These are phyloP conservation scores for Colletotrichum neosansevieriae DNA, from an alignment of 2,329 filamentous ascomycete genomes.

Conservation along the genomic window DNA sequence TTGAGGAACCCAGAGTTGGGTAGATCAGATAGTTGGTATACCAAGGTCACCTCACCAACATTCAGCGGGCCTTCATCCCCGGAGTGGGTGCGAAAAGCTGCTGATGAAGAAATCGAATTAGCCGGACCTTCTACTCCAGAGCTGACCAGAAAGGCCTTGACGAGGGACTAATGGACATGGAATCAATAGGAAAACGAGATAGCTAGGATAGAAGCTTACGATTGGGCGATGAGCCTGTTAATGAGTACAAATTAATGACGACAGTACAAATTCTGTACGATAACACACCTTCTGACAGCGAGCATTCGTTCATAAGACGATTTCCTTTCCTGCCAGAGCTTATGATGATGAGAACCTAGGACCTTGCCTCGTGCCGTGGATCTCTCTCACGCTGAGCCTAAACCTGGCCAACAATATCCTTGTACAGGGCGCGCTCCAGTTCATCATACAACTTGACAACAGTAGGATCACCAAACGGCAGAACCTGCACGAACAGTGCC, in stretches of 20 bases:
- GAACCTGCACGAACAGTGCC: slow-evolving; percentile 53
- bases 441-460: slow-evolving; percentile 53
- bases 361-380: too few relatives aligned
- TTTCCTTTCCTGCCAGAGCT: too few relatives aligned
- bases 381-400: neutral
- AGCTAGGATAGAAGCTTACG: neutral
- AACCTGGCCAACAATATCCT: slow-evolving; percentile 33
- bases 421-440: slow-evolving; percentile 55
- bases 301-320: too few relatives aligned
- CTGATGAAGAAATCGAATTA: neutral
- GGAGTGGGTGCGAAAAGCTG: slow-evolving; percentile 11
- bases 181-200: neutral
- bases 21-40: slow-evolving; percentile 8
- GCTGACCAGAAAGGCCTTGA: neutral
- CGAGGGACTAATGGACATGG: neutral
- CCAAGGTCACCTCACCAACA: slow-evolving; percentile 6
- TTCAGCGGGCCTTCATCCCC: slow-evolving; percentile 13
- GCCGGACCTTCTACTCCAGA: neutral
- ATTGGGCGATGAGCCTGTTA: too few relatives aligned
- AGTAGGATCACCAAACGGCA: slow-evolving; percentile 53
- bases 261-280: too few relatives aligned
- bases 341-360: too few relatives aligned
- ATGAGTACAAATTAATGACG: too few relatives aligned
- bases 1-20: neutral
- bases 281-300: too few relatives aligned